Conservation (phyloP, 2,329 filamentous ascomycete species). For the Coniochaeta sp. region DNA sequence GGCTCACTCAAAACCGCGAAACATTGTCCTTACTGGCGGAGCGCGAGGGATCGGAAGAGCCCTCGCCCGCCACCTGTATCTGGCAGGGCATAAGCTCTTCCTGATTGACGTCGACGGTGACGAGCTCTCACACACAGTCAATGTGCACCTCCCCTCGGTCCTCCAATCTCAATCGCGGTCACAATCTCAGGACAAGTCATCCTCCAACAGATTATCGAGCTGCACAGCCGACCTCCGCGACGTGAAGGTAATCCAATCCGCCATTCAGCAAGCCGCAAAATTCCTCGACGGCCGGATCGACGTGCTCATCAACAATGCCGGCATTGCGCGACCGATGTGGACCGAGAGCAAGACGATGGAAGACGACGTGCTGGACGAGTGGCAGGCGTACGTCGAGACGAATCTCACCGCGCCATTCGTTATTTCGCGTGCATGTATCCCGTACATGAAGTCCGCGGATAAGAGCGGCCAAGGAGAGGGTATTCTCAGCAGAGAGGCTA, state of each 20-base stretch:
- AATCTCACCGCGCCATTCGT: constrained; percentile 38
- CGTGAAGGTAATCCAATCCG: constrained; percentile 23
- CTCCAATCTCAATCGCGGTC: neutral
- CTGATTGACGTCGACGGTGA: constrained; percentile 33
- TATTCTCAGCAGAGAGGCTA: constrained; percentile 4
- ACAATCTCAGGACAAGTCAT: neutral
- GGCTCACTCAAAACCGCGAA: neutral
- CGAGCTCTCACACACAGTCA: constrained; percentile 27
- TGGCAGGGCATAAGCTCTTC: constrained; percentile 33
- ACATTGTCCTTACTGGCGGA: constrained; percentile 21
- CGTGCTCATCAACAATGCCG: constrained; percentile 30
- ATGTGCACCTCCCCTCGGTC: constrained; percentile 16
- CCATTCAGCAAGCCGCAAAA: constrained; percentile 24
- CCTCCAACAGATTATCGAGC: neutral
- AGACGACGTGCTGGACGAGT: constrained; percentile 32
- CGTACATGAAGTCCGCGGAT: constrained; percentile 30
- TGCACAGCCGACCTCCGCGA: constrained; percentile 31
- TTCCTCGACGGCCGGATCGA: constrained; percentile 29
- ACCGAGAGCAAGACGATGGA: constrained; percentile 35
- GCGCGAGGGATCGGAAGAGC: constrained; percentile 37
- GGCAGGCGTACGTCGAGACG: constrained; percentile 36
- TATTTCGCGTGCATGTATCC: constrained; percentile 35
- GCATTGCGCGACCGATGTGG: constrained; percentile 27
- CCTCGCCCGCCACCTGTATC: constrained; percentile 31
- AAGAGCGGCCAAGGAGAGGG: constrained; percentile 8